phyloP scores from a whole-genome alignment of 2,329 filamentous ascomycete genomes.

The Microdochium nivale region DNA sequence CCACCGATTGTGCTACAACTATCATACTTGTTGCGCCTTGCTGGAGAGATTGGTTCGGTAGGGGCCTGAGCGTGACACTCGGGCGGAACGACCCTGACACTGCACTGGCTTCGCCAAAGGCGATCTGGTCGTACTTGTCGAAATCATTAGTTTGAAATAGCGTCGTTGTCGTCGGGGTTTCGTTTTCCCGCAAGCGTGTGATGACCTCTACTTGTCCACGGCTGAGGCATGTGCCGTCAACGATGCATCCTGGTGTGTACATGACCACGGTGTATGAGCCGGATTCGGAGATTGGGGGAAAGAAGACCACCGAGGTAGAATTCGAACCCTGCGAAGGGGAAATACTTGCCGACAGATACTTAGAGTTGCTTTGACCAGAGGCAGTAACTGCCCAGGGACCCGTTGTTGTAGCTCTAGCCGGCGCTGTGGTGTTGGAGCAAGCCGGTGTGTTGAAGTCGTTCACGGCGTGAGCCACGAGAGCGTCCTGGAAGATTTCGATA shows the following conservation, averaged over 20 bases:
- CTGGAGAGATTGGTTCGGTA: slow-evolving; percentile 50
- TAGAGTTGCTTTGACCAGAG: slow-evolving; percentile 59
- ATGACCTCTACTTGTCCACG: slow-evolving; percentile 80
- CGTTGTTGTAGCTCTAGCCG: slow-evolving; percentile 58
- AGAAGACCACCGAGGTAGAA: slow-evolving; percentile 57
- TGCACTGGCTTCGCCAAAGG: slow-evolving; percentile 75
- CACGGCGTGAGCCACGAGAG: slow-evolving; percentile 79
- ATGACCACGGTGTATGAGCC: slow-evolving; percentile 88
- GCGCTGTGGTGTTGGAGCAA: slow-evolving; percentile 57
- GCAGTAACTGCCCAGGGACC: slow-evolving; percentile 68
- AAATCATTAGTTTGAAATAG: slow-evolving; percentile 90
- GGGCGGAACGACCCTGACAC: slow-evolving; percentile 67
- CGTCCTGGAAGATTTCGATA: slow-evolving; percentile 78
- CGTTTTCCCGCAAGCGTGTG: slow-evolving; percentile 51
- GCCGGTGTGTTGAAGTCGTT: slow-evolving; percentile 80
- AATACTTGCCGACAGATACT: slow-evolving; percentile 68
- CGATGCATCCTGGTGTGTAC: slow-evolving; percentile 84
- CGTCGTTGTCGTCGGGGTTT: slow-evolving; percentile 37
- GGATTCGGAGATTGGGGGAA: slow-evolving; percentile 76
- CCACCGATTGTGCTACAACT: slow-evolving; percentile 82
- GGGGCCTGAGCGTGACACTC: slow-evolving; percentile 67
- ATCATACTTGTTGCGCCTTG: slow-evolving; percentile 42
- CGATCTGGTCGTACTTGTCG: slow-evolving; percentile 94
- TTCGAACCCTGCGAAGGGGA: background rate
- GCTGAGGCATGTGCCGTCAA: slow-evolving; percentile 66